These are phyloP conservation scores for Avena sativa DNA, from an alignment of 176 grass and related monocot genomes.

Conservation along the genomic window DNA sequence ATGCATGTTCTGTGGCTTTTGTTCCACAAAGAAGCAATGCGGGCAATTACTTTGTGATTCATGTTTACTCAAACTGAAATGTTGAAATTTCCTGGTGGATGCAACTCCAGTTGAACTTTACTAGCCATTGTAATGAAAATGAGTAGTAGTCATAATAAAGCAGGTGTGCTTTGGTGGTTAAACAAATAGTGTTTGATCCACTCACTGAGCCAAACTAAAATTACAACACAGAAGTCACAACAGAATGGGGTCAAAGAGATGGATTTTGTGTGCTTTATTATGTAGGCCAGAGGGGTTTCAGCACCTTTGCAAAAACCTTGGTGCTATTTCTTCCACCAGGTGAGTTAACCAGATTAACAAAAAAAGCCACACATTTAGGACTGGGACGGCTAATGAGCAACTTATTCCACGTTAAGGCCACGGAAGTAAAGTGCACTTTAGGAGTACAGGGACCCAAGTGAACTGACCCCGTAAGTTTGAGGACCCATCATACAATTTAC, in stretches of 20 bases:
- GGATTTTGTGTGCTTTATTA: neutral
- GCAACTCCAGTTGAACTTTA: neutral
- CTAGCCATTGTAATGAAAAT: conserved; percentile 21
- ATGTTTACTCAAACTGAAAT: neutral
- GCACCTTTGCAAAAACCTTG: neutral
- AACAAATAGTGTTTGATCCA: neutral
- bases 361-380: neutral
- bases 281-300: neutral
- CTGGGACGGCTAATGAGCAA: neutral
- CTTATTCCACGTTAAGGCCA: neutral
- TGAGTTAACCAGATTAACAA: neutral
- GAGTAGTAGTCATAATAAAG: neutral
- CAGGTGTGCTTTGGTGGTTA: neutral
- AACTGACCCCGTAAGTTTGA: neutral
- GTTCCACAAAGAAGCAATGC: neutral
- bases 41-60: neutral
- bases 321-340: neutral
- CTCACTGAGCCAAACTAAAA: neutral
- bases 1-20: neutral
- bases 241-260: neutral
- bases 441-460: conserved; percentile 1
- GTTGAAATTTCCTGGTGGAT: neutral
- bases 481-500: neutral
- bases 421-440: neutral
- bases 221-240: neutral